Base-by-base conservation (phyloP, 306 rosid species). In the Sicyos baderoa region DNA sequence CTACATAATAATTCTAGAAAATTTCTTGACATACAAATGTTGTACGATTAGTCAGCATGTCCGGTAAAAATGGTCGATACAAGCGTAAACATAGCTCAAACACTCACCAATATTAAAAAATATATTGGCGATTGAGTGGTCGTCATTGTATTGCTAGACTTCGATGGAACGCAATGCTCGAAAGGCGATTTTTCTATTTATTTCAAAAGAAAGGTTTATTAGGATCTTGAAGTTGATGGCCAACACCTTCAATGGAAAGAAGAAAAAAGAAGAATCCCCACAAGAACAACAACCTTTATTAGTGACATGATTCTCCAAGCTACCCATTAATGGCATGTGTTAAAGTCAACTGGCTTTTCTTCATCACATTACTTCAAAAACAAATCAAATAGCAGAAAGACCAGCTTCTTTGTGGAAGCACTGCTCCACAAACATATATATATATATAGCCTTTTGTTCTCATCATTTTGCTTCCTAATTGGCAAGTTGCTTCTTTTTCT, bases 231-330 rank as follows among this genome's bases (percentile, higher is more conserved):
- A 65, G 71, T 65, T 65, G 71, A 65, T 55, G 19, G 32, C 14
- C 54, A 64, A 40, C 29, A 63, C 32, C 29, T 5, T 63, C 7
- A 52, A 64, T 40, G 19, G 16, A 74, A 63, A 37, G 61, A 50
- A 65, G 47, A 62, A 64, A 3, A 74, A 63, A 40, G 61, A 35
- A 65, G 0, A 63, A 63, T 60, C 49, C 32, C 69, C 69, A 63
- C 29, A 17, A 66, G 40, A 66, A 66, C 42, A 66, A 45, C 21
- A 21, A 66, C 45, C 71, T 66, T 66, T 66, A 45, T 66, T 47
- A 66, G 71, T 66, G 71, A 65, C 54, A 44, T 42, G 70, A 66
- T 66, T 66, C 71, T 47, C 14, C 40, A 66, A 66, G 71, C 40
- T 66, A 66, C 71, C 54, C 55, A 45, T 66, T 66, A 66, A 66